Base-by-base conservation (phyloP, 768 basidiomycete species). In the Trichaptum fuscoviolaceum region DNA sequence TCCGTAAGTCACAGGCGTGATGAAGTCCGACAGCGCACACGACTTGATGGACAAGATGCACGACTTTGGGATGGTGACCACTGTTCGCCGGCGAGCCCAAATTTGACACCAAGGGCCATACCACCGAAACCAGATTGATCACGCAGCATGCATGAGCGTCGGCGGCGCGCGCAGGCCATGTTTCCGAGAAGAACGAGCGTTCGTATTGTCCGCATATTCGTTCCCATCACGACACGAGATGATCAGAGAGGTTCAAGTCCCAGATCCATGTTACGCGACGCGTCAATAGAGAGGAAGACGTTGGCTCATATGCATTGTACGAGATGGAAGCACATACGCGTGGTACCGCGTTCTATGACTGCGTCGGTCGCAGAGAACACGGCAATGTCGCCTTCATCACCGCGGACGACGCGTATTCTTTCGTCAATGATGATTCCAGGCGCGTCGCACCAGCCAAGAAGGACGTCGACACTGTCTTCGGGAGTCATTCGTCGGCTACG, bases 21-120 rank as follows among this genome's bases (percentile, higher is more conserved):
- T 82, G 59, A 73, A 68, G 25, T 73, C 73, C 35, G 82, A 79
- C 60, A 87, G 72, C 57, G 81, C 78, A 74, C 85, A 88, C 0
- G 84, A 83, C 69, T 80, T 81, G 59, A 81, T 83, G 35, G 90
- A 91, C 23, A 92, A 78, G 23, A 91, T 82, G 59, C 83, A 79
- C 65, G 77, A 68, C 75, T 86, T 89, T 36, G 88, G 86, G 71
- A 91, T 90, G 36, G 79, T 80, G 8, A 85, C 87, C 63, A 91
- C 90, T 92, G 42, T 52, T 12, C 42, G 20, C 42, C 42, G 42
- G 42, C 42, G 30, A 52, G 12, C 42, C 42, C 42, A 20, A 12
- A 52, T 52, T 52, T 52, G 42, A 52, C 42, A 52, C 42, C 42
- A 52, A 12, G 42, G 24, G 63, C 20, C 15, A 57, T 30, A 35